Conservation (phyloP, 345 rosid species). For the Syzygium jambos region DNA sequence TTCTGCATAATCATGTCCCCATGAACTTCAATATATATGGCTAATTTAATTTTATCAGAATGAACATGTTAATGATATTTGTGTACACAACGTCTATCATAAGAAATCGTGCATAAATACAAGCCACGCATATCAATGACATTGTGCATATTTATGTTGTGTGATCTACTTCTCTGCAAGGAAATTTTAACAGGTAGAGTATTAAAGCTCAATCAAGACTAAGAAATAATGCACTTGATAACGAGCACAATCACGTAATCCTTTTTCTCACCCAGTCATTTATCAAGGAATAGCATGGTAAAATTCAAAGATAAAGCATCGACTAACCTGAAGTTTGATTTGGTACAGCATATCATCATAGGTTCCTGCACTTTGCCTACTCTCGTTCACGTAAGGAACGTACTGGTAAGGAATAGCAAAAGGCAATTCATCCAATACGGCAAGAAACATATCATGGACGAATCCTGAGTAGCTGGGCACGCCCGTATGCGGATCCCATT, state of each 20-base stretch:
- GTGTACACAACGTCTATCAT: not conserved
- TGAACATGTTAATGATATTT: not conserved
- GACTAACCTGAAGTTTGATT: not conserved
- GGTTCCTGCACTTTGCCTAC: constrained; percentile 2
- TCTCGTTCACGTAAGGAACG: constrained; percentile 1
- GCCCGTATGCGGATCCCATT: not conserved
- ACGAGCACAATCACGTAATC: not conserved
- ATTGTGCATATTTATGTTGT: not conserved
- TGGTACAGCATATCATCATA: not conserved
- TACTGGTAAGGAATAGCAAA: constrained; percentile 2
- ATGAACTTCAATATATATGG: not conserved
- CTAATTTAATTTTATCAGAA: not conserved
- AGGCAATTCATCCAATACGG: constrained; percentile 2
- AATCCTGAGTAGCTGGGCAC: constrained; percentile 3
- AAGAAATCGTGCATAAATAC: not conserved
- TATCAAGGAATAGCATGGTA: not conserved
- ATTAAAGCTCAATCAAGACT: not conserved
- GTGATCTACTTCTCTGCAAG: not conserved
- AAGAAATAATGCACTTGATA: not conserved
- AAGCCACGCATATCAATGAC: not conserved
- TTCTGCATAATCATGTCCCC: constrained; percentile 14
- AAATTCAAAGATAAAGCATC: not conserved
- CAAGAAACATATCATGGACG: constrained; percentile 8
- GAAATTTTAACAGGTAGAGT: not conserved
- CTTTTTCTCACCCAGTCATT: not conserved